phyloP scores from a whole-genome alignment of 345 rosid species.

The Psidium guajava region DNA sequence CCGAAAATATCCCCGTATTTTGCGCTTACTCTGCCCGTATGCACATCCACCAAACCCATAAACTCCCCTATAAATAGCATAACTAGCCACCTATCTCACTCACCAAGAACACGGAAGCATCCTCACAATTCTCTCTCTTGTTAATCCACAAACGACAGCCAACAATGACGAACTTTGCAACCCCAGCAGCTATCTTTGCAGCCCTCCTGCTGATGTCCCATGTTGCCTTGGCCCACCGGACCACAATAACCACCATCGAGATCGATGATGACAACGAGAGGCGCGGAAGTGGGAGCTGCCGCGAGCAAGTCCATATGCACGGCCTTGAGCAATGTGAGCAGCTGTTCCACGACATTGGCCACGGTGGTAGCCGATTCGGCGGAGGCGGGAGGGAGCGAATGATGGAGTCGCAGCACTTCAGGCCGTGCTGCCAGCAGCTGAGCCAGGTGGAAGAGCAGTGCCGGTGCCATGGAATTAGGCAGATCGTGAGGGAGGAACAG shows the following conservation, averaged over 20 bases:
- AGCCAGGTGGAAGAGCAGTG: not conserved
- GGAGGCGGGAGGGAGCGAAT: not conserved
- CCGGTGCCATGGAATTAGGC: conserved; percentile 1
- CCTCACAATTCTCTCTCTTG: not conserved
- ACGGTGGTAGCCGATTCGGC: not conserved
- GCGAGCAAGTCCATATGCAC: not conserved
- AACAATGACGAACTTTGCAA: not conserved
- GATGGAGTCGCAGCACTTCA: not conserved
- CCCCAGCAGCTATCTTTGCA: not conserved
- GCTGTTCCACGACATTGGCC: not conserved
- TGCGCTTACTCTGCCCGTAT: not conserved
- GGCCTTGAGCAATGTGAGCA: not conserved
- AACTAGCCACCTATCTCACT: not conserved
- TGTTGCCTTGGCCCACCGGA: not conserved
- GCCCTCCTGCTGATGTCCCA: not conserved
- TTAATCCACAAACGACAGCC: not conserved
- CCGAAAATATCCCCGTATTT: not conserved
- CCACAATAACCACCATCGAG: not conserved
- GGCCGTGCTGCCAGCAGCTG: conserved; percentile 5
- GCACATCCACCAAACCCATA: not conserved
- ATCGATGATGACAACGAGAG: not conserved
- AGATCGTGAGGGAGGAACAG: not conserved
- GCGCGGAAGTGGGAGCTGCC: not conserved
- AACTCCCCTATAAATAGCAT: not conserved
- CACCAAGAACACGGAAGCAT: not conserved